Evolutionary conservation across 331 rosid genomes (phyloP), one percentile per base, ranked within the genome.

Genomic region (Pyrus hybrid): DNA sequence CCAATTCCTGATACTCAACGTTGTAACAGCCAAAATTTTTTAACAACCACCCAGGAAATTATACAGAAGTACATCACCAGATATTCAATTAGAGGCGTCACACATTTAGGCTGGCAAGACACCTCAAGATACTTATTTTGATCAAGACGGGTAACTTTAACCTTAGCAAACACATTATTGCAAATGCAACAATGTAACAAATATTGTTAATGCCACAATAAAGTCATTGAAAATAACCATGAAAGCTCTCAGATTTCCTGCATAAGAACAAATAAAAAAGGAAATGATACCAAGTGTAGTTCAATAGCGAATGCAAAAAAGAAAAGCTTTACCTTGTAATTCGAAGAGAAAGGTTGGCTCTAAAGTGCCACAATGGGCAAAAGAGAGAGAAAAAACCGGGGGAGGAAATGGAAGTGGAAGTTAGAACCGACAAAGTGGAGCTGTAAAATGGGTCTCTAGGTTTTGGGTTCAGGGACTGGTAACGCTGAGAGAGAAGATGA

Each of bases 81-180:
- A 69, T 77, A 77, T 70, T 60, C 75, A 68, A 77, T 45, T 37
- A 68, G 49, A 37, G 80, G 80, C 76, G 69, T 77, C 29, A 70
- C 80, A 41, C 80, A 77, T 70, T 69, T 77, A 22, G 80, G 70
- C 28, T 70, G 56, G 68, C 80, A 77, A 69, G 70, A 43, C 17
- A 43, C 75, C 63, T 77, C 80, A 13, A 77, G 56, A 77, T 68
- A 60, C 63, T 60, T 69, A 70, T 69, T 77, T 20, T 43, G 71
- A 56, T 77, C 80, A 69, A 29, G 43, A 13, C 6, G 5, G 13
- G 43, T 41, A 14, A 7, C 26, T 5, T 1, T 49, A 49, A 49
- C 1, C 22, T 43, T 68, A 11, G 7, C 33, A 26, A 26, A 17
- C 7, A 8, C 8, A 26, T 69, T 17, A 20, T 63, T 58, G 17